Percentiles rank a stretch among this genome's conserved stretches.
These are phyloP conservation scores for Pseudodiploospora longispora DNA, from an alignment of 2,329 filamentous ascomycete species.

Conservation along the genomic window DNA sequence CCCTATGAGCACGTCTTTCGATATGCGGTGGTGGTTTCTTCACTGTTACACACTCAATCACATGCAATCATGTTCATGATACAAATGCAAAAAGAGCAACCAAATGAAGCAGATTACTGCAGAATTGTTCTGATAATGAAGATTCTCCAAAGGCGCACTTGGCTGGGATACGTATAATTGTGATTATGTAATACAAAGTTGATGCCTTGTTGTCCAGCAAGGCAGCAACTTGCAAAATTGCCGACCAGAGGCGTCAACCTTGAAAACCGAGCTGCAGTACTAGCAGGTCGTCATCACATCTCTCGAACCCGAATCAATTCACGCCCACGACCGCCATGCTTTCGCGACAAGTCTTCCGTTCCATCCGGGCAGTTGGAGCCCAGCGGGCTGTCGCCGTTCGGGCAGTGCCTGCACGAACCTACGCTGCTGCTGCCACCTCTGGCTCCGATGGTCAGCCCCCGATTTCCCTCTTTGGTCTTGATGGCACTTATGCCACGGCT, in stretches of 20 bases:
- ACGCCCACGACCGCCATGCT: constrained; percentile 37
- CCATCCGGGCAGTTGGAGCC: constrained; percentile 50
- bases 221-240: constrained; percentile 37
- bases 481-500: constrained; percentile 97
- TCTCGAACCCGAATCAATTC: constrained; percentile 19
- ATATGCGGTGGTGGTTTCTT: too few species aligned
- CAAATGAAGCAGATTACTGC: too few species aligned
- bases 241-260: constrained; percentile 26
- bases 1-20: too few species aligned
- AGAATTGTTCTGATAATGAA: too few species aligned
- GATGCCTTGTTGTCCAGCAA: constrained; percentile 28
- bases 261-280: constrained; percentile 23
- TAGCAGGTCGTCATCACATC: constrained; percentile 16
- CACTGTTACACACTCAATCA: too few species aligned
- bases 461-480: constrained; percentile 85
- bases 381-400: constrained; percentile 40
- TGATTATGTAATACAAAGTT: constrained; percentile 24
- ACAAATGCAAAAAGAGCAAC: too few species aligned
- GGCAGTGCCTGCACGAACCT: constrained; percentile 60
- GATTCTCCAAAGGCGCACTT: too few species aligned
- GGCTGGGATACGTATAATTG: too few species aligned
- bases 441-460: constrained; percentile 70
- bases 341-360: constrained; percentile 52
- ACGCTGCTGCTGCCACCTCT: constrained; percentile 56
- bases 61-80: too few species aligned